Percentiles rank a stretch among this genome's conserved stretches.
phyloP scores from a whole-genome alignment of 176 grass and related monocot species.

The Oryza officinalis region DNA sequence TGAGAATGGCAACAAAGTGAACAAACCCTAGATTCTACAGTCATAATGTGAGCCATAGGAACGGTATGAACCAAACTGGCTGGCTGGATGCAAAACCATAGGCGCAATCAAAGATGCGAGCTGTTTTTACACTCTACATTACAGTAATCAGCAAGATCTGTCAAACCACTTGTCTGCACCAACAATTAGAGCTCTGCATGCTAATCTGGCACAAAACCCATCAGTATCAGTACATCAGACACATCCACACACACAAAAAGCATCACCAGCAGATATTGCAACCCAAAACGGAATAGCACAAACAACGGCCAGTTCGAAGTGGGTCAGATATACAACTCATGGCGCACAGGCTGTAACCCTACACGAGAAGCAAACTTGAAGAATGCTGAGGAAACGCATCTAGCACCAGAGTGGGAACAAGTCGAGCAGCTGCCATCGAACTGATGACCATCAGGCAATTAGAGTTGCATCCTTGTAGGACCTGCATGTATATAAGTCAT shows the following conservation, averaged over 20 bases:
- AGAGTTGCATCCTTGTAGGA: conserved; percentile 4
- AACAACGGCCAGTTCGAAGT: not conserved
- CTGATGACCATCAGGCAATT: not conserved
- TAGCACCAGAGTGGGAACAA: not conserved
- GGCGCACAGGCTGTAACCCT: not conserved
- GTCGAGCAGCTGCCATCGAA: not conserved
- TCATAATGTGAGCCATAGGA: not conserved
- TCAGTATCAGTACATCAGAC: not conserved
- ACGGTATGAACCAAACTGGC: not conserved
- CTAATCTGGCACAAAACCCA: not conserved
- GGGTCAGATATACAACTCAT: conserved; percentile 39
- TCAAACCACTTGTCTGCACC: not conserved
- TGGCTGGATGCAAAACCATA: not conserved
- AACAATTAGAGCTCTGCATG: not conserved
- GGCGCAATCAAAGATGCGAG: not conserved
- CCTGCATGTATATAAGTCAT: conserved; percentile 2
- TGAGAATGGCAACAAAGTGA: too few relatives aligned
- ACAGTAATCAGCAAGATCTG: not conserved
- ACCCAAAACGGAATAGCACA: conserved; percentile 17
- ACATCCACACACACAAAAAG: not conserved
- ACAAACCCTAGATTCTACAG: not conserved
- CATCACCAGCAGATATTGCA: not conserved
- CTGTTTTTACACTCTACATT: not conserved
- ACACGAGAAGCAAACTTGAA: not conserved
- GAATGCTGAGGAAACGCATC: not conserved